A percentile compares a stretch with the other conserved stretches of the same genome.
phyloP scores from a whole-genome alignment of 768 basidiomycete species.

The Boletus pseudopeckii region DNA sequence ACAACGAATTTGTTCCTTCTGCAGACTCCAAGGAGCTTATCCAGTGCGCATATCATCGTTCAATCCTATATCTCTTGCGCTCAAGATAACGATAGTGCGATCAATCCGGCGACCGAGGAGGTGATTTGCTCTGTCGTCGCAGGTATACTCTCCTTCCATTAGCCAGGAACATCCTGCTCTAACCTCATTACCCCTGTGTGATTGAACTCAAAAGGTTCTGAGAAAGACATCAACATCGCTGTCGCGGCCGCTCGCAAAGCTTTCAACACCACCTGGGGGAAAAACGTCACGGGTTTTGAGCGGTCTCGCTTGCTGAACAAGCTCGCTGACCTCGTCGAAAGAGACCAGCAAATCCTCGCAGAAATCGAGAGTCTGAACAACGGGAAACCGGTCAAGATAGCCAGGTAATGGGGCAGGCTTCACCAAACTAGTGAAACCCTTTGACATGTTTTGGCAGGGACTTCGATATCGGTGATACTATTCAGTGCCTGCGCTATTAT shows the following conservation, averaged over 20 bases:
- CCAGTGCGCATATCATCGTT: slow-evolving; percentile 41
- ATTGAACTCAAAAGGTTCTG: slow-evolving; percentile 49
- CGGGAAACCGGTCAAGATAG: slow-evolving; percentile 78
- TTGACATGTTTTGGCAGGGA: slow-evolving; percentile 44
- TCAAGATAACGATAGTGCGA: slow-evolving; percentile 43
- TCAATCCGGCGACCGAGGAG: slow-evolving; percentile 82
- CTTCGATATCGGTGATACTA: slow-evolving; percentile 74
- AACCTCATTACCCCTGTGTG: not conserved
- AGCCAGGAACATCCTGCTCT: not conserved
- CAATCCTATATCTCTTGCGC: slow-evolving; percentile 5
- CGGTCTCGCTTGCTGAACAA: slow-evolving; percentile 79
- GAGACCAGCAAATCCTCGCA: slow-evolving; percentile 76
- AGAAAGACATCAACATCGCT: slow-evolving; percentile 77
- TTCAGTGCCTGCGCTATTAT: slow-evolving; percentile 84
- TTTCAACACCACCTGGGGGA: slow-evolving; percentile 85
- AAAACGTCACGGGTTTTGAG: slow-evolving; percentile 80
- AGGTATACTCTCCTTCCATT: slow-evolving; percentile 34
- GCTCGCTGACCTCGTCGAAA: slow-evolving; percentile 87
- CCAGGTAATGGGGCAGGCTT: slow-evolving; percentile 42
- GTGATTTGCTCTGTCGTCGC: slow-evolving; percentile 65
- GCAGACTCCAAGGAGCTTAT: slow-evolving; percentile 63
- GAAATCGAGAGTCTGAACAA: slow-evolving; percentile 87
- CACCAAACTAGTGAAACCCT: slow-evolving; percentile 13
- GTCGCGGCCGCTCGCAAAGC: slow-evolving; percentile 81
- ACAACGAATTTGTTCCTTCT: slow-evolving; percentile 84